Conservation (phyloP, 352 stramenopile species). For the Globisporangium perplexum region DNA sequence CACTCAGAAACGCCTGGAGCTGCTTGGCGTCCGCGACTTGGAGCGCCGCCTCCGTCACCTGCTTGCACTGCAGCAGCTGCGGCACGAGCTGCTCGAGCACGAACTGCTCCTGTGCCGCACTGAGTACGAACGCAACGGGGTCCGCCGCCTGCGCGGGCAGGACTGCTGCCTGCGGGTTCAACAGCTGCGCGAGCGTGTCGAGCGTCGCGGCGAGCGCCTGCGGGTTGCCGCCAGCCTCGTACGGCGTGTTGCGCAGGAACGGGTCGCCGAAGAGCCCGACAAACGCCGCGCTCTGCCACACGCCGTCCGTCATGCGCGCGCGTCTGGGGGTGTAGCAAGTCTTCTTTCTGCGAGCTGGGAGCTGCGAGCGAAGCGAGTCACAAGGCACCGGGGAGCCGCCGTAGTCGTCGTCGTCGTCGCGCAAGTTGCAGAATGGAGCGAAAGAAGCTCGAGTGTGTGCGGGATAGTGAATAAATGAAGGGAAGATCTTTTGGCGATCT, state of each 20-base stretch:
- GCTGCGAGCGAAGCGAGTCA: too few species aligned
- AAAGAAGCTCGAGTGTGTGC: too few species aligned
- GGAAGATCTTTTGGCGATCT: too few species aligned
- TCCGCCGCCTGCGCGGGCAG: constrained; percentile 7
- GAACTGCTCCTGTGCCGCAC: constrained; percentile 41
- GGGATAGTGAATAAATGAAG: too few species aligned
- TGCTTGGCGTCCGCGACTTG: constrained; percentile 60
- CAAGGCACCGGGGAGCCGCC: too few species aligned
- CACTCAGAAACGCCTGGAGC: constrained; percentile 56
- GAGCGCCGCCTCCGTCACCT: constrained; percentile 48
- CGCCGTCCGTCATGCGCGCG: constrained; percentile 16
- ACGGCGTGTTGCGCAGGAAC: constrained; percentile 69
- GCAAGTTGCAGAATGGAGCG: too few species aligned
- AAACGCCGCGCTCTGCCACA: constrained; percentile 65
- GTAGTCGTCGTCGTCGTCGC: too few species aligned
- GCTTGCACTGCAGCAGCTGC: constrained; percentile 43
- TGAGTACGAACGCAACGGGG: constrained; percentile 43
- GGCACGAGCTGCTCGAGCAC: constrained; percentile 40
- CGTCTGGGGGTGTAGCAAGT: background rate
- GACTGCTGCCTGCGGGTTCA: constrained; percentile 22
- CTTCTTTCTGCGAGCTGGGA: too few species aligned
- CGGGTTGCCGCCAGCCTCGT: constrained; percentile 66
- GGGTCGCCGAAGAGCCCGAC: constrained; percentile 77
- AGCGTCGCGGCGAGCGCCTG: constrained; percentile 56
- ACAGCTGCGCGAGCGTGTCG: constrained; percentile 28